phyloP scores from a whole-genome alignment of 371 early-diverging fungal species.

The Mucor piriformis region DNA sequence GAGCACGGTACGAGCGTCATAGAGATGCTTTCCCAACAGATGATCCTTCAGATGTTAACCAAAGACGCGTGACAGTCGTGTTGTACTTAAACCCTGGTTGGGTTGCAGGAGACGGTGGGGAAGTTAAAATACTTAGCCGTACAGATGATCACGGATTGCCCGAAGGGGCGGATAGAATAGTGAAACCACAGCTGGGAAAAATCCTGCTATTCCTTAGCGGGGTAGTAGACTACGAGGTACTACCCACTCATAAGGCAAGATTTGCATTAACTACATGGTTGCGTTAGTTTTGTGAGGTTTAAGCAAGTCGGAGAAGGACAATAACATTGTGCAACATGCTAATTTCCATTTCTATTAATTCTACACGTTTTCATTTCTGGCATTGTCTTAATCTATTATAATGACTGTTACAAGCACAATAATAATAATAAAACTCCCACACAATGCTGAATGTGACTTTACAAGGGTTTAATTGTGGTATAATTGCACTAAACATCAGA shows the following conservation, averaged over 20 bases:
- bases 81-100: constrained; percentile 61
- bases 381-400: too few species aligned
- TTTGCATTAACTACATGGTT: constrained; percentile 62
- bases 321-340: neutral
- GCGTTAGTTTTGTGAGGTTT: constrained; percentile 22
- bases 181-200: constrained; percentile 55
- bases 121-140: constrained; percentile 54
- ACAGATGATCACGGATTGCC: constrained; percentile 37
- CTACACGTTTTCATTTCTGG: neutral
- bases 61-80: constrained; percentile 66
- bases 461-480: neutral
- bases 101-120: constrained; percentile 58
- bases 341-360: neutral
- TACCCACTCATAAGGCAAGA: constrained; percentile 47
- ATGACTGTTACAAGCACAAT: too few species aligned
- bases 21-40: constrained; percentile 67
- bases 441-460: neutral
- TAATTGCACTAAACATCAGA: neutral
- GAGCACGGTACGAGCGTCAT: constrained; percentile 64
- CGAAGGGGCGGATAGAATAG: constrained; percentile 47
- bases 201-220: constrained; percentile 66
- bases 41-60: constrained; percentile 54
- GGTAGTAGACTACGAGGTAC: constrained; percentile 65
- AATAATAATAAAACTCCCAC: neutral
- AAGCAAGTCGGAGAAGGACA: neutral